Percentiles rank a stretch among this genome's conserved stretches.
Conservation (phyloP, 2,329 filamentous ascomycete genomes). For the Aspergillus carbonarius region DNA sequence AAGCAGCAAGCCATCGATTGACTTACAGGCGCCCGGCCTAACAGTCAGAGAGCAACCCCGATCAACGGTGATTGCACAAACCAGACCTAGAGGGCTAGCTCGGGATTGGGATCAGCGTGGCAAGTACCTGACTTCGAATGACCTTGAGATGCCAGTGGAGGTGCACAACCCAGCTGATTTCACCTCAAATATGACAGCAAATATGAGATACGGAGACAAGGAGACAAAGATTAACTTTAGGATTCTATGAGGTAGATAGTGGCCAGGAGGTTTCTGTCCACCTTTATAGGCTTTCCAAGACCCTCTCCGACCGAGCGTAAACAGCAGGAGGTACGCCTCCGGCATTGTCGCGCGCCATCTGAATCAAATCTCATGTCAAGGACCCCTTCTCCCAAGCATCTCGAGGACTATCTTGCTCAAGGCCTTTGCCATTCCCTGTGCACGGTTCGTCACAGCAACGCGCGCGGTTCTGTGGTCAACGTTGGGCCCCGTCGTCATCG, state of each 20-base stretch:
- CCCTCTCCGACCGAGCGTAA: neutral
- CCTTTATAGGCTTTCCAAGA: neutral
- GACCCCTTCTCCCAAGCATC: neutral
- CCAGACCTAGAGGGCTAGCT: no score
- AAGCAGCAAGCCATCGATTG: no score
- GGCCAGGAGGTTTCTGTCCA: neutral
- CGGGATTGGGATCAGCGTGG: neutral
- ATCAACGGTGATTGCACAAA: no score
- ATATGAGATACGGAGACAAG: neutral
- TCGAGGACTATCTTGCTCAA: neutral
- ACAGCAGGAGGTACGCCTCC: neutral
- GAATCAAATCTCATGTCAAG: conserved; percentile 7
- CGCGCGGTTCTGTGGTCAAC: conserved; percentile 15
- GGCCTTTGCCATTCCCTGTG: neutral
- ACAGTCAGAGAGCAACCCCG: no score
- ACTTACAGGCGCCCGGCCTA: no score
- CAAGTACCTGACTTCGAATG: neutral
- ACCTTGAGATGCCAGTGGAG: neutral
- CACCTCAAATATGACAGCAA: conserved; percentile 2
- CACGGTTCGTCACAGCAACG: conserved; percentile 9
- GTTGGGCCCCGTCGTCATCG: neutral
- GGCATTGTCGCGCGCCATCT: conserved; percentile 17
- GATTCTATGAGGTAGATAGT: neutral
- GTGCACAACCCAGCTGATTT: conserved; percentile 8
- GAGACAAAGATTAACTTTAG: neutral